Evolutionary conservation across 2,329 filamentous ascomycete species (phyloP).

Genomic region (Cladosporium sp.): DNA sequence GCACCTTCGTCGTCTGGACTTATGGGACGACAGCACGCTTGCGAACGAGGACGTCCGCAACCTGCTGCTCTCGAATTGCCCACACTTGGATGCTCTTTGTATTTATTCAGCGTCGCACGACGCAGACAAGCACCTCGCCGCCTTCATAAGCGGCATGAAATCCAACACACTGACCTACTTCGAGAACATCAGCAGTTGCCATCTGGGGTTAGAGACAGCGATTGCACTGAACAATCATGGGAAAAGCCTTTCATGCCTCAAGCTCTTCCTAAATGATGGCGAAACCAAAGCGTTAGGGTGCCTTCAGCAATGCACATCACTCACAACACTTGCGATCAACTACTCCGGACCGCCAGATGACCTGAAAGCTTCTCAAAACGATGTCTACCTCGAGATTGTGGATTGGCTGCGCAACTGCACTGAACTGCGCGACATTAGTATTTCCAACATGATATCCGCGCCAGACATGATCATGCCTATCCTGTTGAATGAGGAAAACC

Average conservation of each 20-base stretch:
- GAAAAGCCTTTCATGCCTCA: conserved; percentile 49
- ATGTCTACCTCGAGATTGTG: conserved; percentile 46
- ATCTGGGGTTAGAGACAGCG: conserved; percentile 51
- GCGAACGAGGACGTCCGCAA: conserved; percentile 47
- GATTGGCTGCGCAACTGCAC: conserved; percentile 52
- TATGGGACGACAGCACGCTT: conserved; percentile 57
- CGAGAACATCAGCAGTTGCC: conserved; percentile 50
- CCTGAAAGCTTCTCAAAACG: conserved; percentile 47
- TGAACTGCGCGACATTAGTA: conserved; percentile 43
- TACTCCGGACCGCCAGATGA: conserved; percentile 40
- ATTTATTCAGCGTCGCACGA: conserved; percentile 48
- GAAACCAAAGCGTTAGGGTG: conserved; percentile 45
- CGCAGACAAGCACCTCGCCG: conserved; percentile 53
- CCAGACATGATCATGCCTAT: conserved; percentile 48
- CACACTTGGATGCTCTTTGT: conserved; percentile 54
- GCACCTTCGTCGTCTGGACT: conserved; percentile 51
- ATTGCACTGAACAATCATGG: conserved; percentile 47
- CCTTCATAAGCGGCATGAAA: conserved; percentile 52
- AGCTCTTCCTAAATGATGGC: conserved; percentile 45
- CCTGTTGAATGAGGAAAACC: conserved; percentile 40
- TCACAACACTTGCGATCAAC: conserved; percentile 46
- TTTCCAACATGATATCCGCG: conserved; percentile 48
- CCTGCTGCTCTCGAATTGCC: conserved; percentile 53
- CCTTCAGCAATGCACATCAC: conserved; percentile 43
- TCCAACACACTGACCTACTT: conserved; percentile 55